A percentile compares a stretch with the other conserved stretches of the same genome.
Evolutionary conservation across 2,329 filamentous ascomycete species (phyloP).

Genomic region (Aurifilum marmelostoma): DNA sequence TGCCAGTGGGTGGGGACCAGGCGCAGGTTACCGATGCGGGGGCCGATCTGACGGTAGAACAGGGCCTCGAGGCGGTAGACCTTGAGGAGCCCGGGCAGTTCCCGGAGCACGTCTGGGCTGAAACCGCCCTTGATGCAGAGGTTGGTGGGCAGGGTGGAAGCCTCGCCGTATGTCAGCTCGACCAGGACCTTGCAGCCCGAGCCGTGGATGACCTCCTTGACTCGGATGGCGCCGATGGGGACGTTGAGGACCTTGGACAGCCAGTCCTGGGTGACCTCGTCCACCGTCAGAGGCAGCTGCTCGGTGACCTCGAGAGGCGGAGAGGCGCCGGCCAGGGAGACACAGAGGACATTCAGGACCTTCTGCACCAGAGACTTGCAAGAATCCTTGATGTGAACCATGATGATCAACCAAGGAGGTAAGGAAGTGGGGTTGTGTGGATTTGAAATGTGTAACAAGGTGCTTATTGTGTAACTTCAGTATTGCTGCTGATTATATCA

Average conservation of each 20-base stretch:
- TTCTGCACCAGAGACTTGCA: neutral
- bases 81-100: conserved; percentile 18
- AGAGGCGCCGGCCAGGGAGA: neutral
- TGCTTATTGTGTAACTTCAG: neutral
- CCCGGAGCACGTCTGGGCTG: conserved; percentile 33
- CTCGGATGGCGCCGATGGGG: conserved; percentile 22
- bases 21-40: conserved; percentile 33
- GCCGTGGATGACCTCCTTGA: conserved; percentile 32
- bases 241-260: conserved; percentile 32
- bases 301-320: conserved; percentile 28
- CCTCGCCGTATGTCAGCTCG: conserved; percentile 33
- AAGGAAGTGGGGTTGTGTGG: neutral
- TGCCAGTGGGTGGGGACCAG: conserved; percentile 20
- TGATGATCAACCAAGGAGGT: neutral
- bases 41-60: conserved; percentile 26
- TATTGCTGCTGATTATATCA: neutral
- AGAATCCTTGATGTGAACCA: neutral
- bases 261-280: conserved; percentile 32
- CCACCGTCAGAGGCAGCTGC: conserved; percentile 30
- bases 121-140: conserved; percentile 47
- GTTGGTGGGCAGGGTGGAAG: conserved; percentile 29
- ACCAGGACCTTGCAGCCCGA: conserved; percentile 32
- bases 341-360: neutral
- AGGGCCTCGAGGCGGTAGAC: conserved; percentile 27
- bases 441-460: neutral